A percentile compares a stretch with the other conserved stretches of the same genome.
Conservation (phyloP, 2,329 filamentous ascomycete species). For the Scedosporium boydii region DNA sequence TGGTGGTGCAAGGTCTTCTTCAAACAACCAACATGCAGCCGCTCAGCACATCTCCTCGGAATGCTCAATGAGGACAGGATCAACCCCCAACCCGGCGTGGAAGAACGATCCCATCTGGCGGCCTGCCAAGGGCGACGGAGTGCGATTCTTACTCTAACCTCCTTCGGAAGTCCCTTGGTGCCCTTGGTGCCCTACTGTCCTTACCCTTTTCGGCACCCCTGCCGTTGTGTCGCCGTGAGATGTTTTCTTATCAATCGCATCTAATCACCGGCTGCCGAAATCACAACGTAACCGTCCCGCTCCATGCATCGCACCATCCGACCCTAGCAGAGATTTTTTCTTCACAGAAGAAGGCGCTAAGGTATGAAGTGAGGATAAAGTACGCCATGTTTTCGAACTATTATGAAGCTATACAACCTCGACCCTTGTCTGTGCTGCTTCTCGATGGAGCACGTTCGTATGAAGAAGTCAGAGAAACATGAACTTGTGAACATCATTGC, state of each 20-base stretch:
- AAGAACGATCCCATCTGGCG: not conserved
- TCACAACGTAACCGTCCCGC: not conserved
- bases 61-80: not conserved
- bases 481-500: no score
- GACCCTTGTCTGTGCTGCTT: no score
- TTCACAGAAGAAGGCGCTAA: not conserved
- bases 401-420: no score
- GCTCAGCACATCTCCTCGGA: not conserved
- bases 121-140: not conserved
- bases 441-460: no score
- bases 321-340: not conserved
- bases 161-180: not conserved
- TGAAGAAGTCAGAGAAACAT: no score
- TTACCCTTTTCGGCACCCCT: not conserved
- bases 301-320: not conserved
- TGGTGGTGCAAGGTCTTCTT: not conserved
- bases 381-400: no score
- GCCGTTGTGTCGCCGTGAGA: not conserved
- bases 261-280: slow-evolving; percentile 1
- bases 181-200: not conserved
- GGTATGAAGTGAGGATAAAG: no score
- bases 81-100: not conserved
- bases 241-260: slow-evolving; percentile 6
- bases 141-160: no score
- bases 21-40: no score